phyloP scores from a whole-genome alignment of 768 basidiomycete species.

The Phanerochaete sordida region DNA sequence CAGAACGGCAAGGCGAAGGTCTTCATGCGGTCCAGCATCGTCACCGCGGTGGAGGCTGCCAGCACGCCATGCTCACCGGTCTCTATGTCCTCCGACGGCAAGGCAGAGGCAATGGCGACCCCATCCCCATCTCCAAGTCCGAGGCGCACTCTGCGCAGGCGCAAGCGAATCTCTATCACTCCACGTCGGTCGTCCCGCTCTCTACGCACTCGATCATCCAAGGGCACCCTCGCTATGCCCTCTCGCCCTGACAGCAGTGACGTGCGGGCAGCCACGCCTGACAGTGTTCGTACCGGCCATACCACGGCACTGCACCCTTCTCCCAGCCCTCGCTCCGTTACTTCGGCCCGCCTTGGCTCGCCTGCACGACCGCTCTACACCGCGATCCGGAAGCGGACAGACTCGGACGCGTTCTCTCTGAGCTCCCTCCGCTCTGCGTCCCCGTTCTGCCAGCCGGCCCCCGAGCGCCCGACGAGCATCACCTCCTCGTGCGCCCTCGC shows the following conservation, averaged over 20 bases:
- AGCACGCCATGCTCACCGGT: not conserved
- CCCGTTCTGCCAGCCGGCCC: conserved; percentile 3
- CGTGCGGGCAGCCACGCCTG: no score
- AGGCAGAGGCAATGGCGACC: not conserved
- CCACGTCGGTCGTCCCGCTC: conserved; percentile 21
- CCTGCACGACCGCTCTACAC: conserved; percentile 25
- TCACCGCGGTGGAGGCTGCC: not conserved
- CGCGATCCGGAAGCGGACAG: conserved; percentile 19
- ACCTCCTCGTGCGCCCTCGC: not conserved
- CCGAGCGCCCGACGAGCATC: not conserved
- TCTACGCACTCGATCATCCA: conserved; percentile 10
- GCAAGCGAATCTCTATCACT: conserved; percentile 6
- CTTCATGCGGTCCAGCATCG: not conserved
- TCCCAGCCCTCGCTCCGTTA: not conserved
- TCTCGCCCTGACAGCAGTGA: not conserved
- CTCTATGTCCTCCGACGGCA: not conserved
- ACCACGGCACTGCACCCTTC: not conserved
- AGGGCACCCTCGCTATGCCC: not conserved
- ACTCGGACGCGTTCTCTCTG: not conserved
- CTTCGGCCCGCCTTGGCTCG: conserved; percentile 15
- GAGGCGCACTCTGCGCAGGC: conserved; percentile 4
- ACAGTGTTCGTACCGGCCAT: not conserved
- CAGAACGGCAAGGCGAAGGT: not conserved
- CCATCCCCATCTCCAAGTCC: no score
- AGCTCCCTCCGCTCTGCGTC: conserved; percentile 1